phyloP scores from a whole-genome alignment of 148 eudicot species.

The Mesembryanthemum crystallinum region DNA sequence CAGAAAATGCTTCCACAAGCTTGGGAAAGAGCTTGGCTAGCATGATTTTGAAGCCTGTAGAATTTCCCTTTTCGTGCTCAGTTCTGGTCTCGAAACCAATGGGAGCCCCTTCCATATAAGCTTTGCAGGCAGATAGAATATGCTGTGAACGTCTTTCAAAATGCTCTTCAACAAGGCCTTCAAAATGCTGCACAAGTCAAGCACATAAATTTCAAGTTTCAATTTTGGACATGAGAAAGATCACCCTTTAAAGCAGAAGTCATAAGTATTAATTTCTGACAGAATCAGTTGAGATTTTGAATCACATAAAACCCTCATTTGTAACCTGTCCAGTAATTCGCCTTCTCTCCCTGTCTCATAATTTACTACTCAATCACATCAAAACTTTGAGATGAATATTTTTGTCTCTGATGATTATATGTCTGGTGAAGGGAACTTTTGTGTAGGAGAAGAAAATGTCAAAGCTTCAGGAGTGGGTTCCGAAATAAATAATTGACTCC shows the following conservation, averaged over 20 bases:
- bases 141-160: conserved; percentile 46
- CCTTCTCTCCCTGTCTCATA: neutral
- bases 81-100: conserved; percentile 38
- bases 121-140: conserved; percentile 69
- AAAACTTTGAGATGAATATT: too few species aligned
- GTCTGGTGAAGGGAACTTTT: too few species aligned
- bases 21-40: conserved; percentile 81
- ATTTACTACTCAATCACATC: too few species aligned
- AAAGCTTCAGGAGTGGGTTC: neutral
- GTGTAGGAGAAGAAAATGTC: too few species aligned
- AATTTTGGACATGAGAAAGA: neutral
- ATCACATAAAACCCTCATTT: neutral
- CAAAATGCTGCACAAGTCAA: conserved; percentile 61
- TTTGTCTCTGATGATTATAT: too few species aligned
- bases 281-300: neutral
- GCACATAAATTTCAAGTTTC: neutral
- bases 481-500: neutral
- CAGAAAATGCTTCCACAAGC: conserved; percentile 74
- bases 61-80: conserved; percentile 48
- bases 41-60: conserved; percentile 92
- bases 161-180: conserved; percentile 71
- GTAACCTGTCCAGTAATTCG: neutral
- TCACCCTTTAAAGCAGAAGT: neutral
- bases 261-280: neutral
- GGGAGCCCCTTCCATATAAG: conserved; percentile 76